Evolutionary conservation across 345 rosid species (phyloP), one percentile per base, ranked within the genome.

Genomic region (Ricinus communis): DNA sequence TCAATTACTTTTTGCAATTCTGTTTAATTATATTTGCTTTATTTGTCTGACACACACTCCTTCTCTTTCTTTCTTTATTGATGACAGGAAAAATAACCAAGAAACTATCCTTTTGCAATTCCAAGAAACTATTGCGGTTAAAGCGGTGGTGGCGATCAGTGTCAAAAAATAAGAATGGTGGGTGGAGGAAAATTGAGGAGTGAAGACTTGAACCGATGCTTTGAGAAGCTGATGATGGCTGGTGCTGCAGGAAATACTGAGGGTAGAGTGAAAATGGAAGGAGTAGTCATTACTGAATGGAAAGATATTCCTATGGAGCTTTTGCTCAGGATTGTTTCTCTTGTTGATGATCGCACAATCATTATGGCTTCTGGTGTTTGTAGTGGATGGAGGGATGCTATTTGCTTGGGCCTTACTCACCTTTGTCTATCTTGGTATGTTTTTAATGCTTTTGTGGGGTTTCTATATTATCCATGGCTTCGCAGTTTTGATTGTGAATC

Each of bases 301-400:
- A 88, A 85, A 79, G 97, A 94, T 52, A 94, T 94, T 45, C 98
- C 97, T 8, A 80, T 86, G 81, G 98, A 94, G 84, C 85, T 94
- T 27, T 68, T 94, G 66, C 71, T 88, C 76, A 76, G 91, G 75
- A 86, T 94, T 52, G 74, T 90, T 66, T 87, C 97, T 0, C 92
- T 91, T 43, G 91, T 86, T 9, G 85, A 84, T 78, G 97, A 91
- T 79, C 91, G 89, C 55, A 88, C 83, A 0, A 80, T 85, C n/a
- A 85, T 94, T 50, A 71, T 80, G 76, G 97, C 96, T 77, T 90
- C 96, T 72, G 93, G 88, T 73, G 98, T 94, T 77, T 94, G 97
- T 41, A 61, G 76, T 63, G 97, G 97, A 11, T 94, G 98, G 97
- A 90, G 97, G 78, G 98, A 94, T 76, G 90, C 93, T 5, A 78